phyloP scores from a whole-genome alignment of 345 rosid genomes.

The Capsella bursapastoris region DNA sequence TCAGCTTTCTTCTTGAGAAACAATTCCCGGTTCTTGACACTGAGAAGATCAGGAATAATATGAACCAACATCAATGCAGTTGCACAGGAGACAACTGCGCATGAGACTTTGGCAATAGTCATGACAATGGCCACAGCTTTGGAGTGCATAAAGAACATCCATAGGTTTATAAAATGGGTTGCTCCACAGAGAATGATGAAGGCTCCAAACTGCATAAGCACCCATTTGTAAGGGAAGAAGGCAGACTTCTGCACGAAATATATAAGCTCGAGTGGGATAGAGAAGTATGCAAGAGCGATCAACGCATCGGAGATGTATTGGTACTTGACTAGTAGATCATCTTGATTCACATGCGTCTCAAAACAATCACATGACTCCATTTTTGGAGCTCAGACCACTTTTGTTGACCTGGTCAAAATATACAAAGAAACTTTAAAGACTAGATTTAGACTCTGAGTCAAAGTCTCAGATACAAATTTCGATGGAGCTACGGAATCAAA shows the following conservation, averaged over 20 bases:
- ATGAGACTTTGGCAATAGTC: slow-evolving; percentile 79
- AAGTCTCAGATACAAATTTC: too few relatives aligned
- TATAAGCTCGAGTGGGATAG: slow-evolving; percentile 87
- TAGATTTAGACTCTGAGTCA: background rate
- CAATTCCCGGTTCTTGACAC: slow-evolving; percentile 81
- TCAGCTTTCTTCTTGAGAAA: slow-evolving; percentile 82
- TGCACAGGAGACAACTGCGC: slow-evolving; percentile 87
- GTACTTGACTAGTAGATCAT: slow-evolving; percentile 77
- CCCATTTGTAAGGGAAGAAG: slow-evolving; percentile 95
- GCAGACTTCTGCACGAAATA: slow-evolving; percentile 89
- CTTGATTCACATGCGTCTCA: slow-evolving; percentile 75
- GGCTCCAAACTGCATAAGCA: slow-evolving; percentile 95
- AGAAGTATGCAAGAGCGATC: slow-evolving; percentile 91
- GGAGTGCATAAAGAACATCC: slow-evolving; percentile 84
- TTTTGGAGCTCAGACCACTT: slow-evolving; percentile 22
- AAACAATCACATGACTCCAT: slow-evolving; percentile 91
- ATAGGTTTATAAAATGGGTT: slow-evolving; percentile 86
- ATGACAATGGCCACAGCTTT: slow-evolving; percentile 83
- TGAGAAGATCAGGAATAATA: slow-evolving; percentile 86
- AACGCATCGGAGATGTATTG: slow-evolving; percentile 91
- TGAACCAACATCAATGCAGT: slow-evolving; percentile 92
- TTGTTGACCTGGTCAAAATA: slow-evolving; percentile 35
- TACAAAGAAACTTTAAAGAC: background rate
- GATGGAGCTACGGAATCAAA: background rate
- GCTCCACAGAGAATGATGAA: slow-evolving; percentile 96